Evolutionary conservation across 176 grass and related monocot genomes (phyloP).

Genomic region (Musa beccarii): DNA sequence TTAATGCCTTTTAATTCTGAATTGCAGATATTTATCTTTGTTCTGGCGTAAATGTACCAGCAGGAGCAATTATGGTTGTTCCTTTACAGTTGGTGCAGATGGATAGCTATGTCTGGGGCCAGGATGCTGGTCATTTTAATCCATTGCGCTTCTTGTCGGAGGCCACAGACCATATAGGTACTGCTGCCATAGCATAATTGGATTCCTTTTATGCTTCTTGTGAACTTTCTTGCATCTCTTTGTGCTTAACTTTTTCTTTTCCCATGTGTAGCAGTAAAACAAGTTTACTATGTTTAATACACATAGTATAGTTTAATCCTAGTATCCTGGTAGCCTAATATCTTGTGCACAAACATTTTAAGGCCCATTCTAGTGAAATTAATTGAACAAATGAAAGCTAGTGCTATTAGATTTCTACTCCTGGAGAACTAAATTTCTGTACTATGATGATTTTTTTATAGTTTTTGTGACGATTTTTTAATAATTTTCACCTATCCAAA

Average conservation of each 20-base stretch:
- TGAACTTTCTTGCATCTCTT: not conserved
- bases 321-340: not conserved
- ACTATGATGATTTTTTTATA: no score
- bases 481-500: not conserved
- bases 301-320: not conserved
- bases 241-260: not conserved
- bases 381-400: no score
- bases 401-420: not conserved
- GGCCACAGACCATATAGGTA: slow-evolving; percentile 39
- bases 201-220: not conserved
- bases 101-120: slow-evolving; percentile 67
- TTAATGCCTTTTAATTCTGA: slow-evolving; percentile 21
- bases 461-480: not conserved
- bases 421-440: not conserved
- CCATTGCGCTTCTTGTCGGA: slow-evolving; percentile 56
- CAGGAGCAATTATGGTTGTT: slow-evolving; percentile 60
- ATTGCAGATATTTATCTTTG: slow-evolving; percentile 55
- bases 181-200: not conserved
- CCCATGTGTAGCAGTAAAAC: no score
- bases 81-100: slow-evolving; percentile 77
- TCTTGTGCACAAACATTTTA: not conserved
- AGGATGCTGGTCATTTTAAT: slow-evolving; percentile 64
- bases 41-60: slow-evolving; percentile 51
- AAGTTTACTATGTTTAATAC: no score
- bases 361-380: not conserved